Evolutionary conservation across 2,329 filamentous ascomycete genomes (phyloP).

Genomic region (Neurospora crassa): DNA sequence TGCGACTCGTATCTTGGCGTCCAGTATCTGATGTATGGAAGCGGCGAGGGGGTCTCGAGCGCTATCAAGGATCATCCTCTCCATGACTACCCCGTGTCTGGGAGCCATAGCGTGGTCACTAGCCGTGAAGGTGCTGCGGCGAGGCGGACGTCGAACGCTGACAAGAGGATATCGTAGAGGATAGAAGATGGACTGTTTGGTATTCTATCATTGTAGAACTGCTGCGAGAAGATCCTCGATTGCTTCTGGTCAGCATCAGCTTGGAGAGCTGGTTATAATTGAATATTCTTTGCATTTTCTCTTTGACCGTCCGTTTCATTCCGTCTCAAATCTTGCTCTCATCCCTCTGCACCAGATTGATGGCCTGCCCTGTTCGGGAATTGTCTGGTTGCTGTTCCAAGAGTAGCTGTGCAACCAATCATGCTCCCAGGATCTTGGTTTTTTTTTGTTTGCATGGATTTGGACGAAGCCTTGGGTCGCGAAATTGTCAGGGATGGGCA

Average conservation of each 20-base stretch:
- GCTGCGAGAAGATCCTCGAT: not conserved
- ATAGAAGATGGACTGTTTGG: not conserved
- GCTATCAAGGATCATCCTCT: slow-evolving; percentile 23
- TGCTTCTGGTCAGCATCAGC: not conserved
- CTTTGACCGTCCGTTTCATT: not conserved
- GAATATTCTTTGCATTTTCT: not conserved
- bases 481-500: not conserved
- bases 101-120: slow-evolving; percentile 22
- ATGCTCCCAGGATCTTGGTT: not conserved
- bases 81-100: slow-evolving; percentile 3
- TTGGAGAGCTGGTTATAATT: not conserved
- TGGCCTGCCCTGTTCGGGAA: not conserved
- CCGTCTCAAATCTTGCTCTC: not conserved
- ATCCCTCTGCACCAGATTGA: not conserved
- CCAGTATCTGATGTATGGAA: slow-evolving; percentile 64
- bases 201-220: not conserved
- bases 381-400: not conserved
- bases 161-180: not conserved
- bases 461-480: not conserved
- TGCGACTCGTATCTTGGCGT: slow-evolving; percentile 67
- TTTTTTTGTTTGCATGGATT: not conserved
- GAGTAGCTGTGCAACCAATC: not conserved
- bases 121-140: slow-evolving; percentile 14
- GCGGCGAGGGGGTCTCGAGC: slow-evolving; percentile 26
- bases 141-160: not conserved